Conservation (phyloP, 345 rosid species). For the Eucalyptus sp. region DNA sequence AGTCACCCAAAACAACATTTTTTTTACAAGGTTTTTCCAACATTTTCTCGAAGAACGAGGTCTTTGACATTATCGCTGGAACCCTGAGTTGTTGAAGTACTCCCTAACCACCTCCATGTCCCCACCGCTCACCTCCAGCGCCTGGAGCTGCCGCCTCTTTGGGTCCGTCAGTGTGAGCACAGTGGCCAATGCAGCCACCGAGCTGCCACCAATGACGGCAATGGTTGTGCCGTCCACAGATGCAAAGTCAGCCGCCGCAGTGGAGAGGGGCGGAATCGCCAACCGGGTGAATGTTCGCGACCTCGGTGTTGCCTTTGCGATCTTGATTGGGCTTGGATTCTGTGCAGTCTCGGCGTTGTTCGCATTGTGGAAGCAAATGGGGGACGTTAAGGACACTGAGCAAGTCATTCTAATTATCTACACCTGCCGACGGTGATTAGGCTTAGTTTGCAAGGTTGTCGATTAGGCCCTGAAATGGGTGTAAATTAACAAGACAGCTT, state of each 20-base stretch:
- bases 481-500: background rate
- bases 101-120: conserved; percentile 15
- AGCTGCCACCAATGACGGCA: conserved; percentile 68
- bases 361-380: conserved; percentile 10
- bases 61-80: too few relatives aligned
- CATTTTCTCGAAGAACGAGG: too few relatives aligned
- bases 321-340: background rate
- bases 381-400: background rate
- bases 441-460: background rate
- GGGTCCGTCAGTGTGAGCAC: too few relatives aligned
- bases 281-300: background rate
- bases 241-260: conserved; percentile 28
- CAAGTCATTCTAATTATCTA: conserved; percentile 9
- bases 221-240: conserved; percentile 41
- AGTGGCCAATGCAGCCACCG: conserved; percentile 55
- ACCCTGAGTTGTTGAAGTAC: background rate
- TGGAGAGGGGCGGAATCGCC: conserved; percentile 21
- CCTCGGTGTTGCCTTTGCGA: background rate
- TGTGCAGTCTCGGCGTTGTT: background rate
- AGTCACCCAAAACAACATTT: too few relatives aligned
- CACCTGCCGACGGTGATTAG: background rate
- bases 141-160: too few relatives aligned
- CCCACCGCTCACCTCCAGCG: too few relatives aligned
- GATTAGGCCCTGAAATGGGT: background rate
- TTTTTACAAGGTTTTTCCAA: too few relatives aligned